Percentiles rank a stretch among this genome's conserved stretches.
These are phyloP conservation scores for Neurospora terricola DNA, from an alignment of 495 filamentous ascomycete species.

Conservation along the genomic window DNA sequence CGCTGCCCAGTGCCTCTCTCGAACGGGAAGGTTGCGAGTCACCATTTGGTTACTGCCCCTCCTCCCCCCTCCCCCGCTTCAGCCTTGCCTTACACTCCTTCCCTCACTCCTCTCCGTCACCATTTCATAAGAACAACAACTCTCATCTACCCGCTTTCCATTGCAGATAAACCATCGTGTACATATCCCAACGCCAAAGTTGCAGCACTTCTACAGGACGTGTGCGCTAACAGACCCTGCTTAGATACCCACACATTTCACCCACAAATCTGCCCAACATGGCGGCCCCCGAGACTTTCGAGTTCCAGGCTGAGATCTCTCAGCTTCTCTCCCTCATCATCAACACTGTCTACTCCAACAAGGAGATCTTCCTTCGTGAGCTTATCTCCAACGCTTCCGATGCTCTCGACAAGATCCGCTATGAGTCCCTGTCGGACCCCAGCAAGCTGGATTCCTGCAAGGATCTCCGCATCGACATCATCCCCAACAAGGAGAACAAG, in stretches of 20 bases:
- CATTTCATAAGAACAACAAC: background rate
- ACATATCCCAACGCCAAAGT: background rate
- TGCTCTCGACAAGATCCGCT: slow-evolving; percentile 99
- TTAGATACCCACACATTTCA: slow-evolving; percentile 18
- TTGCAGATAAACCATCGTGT: background rate
- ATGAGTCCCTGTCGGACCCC: slow-evolving; percentile 93
- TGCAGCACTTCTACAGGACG: background rate
- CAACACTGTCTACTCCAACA: slow-evolving; percentile 99
- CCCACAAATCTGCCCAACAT: slow-evolving; percentile 28
- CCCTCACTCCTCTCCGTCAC: background rate
- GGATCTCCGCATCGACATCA: slow-evolving; percentile 96
- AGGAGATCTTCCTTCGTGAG: slow-evolving; percentile 99
- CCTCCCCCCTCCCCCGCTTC: background rate
- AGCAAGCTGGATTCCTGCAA: slow-evolving; percentile 93
- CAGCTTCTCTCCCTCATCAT: slow-evolving; percentile 98
- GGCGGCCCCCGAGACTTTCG: slow-evolving; percentile 85
- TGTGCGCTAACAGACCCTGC: slow-evolving; percentile 2
- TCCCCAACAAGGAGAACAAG: slow-evolving; percentile 93
- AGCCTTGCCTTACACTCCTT: background rate
- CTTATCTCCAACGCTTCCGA: slow-evolving; percentile 96
- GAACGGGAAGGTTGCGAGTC: background rate
- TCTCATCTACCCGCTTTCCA: background rate
- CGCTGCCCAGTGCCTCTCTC: background rate
- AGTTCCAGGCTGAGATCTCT: slow-evolving; percentile 99
- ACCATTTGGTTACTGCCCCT: background rate